Percentiles rank a stretch among this genome's conserved stretches.
Evolutionary conservation across 2,329 filamentous ascomycete species (phyloP).

Genomic region (Tolypocladium album): DNA sequence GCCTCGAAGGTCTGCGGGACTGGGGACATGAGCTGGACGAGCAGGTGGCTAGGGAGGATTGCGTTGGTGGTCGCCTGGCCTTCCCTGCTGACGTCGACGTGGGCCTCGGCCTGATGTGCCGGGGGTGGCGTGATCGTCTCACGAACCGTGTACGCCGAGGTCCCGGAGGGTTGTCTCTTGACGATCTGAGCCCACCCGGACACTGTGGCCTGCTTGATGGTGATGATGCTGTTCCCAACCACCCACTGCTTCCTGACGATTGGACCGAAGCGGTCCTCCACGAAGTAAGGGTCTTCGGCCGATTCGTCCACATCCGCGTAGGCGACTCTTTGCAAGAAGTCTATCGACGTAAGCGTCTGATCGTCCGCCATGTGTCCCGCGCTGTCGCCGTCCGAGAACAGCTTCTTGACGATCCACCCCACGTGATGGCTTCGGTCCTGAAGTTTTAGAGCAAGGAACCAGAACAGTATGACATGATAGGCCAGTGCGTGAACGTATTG

Average conservation of each 20-base stretch:
- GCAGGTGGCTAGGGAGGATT: constrained; percentile 62
- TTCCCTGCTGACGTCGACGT: constrained; percentile 37
- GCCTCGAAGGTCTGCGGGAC: constrained; percentile 47
- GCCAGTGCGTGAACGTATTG: constrained; percentile 91
- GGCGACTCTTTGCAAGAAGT: constrained; percentile 85
- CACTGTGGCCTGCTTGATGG: constrained; percentile 57
- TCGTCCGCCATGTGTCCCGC: constrained; percentile 67
- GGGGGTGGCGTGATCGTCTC: constrained; percentile 49
- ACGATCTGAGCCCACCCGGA: constrained; percentile 62
- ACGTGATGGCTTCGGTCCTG: constrained; percentile 76
- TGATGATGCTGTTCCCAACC: constrained; percentile 62
- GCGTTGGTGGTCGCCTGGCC: constrained; percentile 44
- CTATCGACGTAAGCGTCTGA: constrained; percentile 84
- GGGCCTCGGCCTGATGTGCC: constrained; percentile 41
- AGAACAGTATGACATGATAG: constrained; percentile 92
- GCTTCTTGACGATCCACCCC: constrained; percentile 78
- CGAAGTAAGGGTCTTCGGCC: constrained; percentile 54
- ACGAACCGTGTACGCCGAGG: constrained; percentile 46
- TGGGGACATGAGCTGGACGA: constrained; percentile 58
- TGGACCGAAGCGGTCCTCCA: constrained; percentile 51
- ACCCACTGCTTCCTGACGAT: constrained; percentile 61
- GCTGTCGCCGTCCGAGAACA: constrained; percentile 70
- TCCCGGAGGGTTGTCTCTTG: constrained; percentile 61
- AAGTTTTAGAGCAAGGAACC: constrained; percentile 86
- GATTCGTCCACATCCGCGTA: constrained; percentile 81